phyloP scores from a whole-genome alignment of 2,329 filamentous ascomycete genomes.

The Xylaria sp. region DNA sequence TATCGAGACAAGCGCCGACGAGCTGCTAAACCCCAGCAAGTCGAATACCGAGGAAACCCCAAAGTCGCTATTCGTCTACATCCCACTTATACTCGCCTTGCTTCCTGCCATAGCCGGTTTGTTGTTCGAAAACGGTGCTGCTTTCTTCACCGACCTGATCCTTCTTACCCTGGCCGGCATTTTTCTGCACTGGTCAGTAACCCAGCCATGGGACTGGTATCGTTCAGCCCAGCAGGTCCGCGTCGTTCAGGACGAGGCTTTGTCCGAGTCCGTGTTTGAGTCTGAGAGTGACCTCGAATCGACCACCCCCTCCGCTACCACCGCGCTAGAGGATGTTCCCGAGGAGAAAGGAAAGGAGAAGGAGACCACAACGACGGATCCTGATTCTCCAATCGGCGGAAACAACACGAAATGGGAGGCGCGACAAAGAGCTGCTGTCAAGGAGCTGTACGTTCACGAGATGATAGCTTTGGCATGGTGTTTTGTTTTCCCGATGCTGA shows the following conservation, averaged over 20 bases:
- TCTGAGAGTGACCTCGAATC: slow-evolving; percentile 58
- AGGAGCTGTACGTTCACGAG: slow-evolving; percentile 80
- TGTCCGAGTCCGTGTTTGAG: slow-evolving; percentile 55
- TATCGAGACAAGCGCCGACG: slow-evolving; percentile 74
- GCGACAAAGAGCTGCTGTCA: slow-evolving; percentile 57
- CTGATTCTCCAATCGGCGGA: slow-evolving; percentile 11
- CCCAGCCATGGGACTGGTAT: slow-evolving; percentile 89
- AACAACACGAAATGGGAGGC: slow-evolving; percentile 41
- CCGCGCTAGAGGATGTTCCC: slow-evolving; percentile 56
- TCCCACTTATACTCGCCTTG: slow-evolving; percentile 85
- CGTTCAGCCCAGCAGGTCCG: slow-evolving; percentile 74
- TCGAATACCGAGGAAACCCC: slow-evolving; percentile 59
- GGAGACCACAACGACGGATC: slow-evolving; percentile 27
- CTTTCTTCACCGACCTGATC: slow-evolving; percentile 85
- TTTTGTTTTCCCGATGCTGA: slow-evolving; percentile 80
- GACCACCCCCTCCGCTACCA: slow-evolving; percentile 34
- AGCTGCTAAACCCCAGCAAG: slow-evolving; percentile 69
- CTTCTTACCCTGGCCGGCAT: slow-evolving; percentile 82
- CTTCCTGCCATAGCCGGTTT: slow-evolving; percentile 87
- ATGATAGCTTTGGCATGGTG: slow-evolving; percentile 79
- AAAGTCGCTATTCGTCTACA: slow-evolving; percentile 77
- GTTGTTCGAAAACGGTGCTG: slow-evolving; percentile 84
- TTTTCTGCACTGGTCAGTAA: slow-evolving; percentile 92
- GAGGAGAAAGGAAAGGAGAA: slow-evolving; percentile 54
- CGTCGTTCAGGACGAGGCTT: slow-evolving; percentile 59